Base-by-base conservation (phyloP, 352 stramenopile species). In the Phytophthora brassicae region DNA sequence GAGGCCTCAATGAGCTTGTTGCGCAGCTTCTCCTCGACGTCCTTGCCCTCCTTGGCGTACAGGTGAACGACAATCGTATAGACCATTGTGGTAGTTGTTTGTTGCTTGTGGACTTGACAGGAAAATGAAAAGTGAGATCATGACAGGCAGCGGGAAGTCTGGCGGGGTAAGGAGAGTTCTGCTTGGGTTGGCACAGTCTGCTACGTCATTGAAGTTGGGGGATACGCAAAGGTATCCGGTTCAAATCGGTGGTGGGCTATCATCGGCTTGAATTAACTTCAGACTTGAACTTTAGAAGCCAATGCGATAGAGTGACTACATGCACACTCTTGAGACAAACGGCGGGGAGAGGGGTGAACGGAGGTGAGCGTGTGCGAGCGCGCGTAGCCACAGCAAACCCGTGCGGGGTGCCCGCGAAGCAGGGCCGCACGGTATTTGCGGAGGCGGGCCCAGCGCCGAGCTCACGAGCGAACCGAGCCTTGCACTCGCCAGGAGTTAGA, bases 1-100 rank as follows among this genome's bases (percentile, higher is more conserved):
- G 67, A 75, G 24, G 67, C 67, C 35, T 75, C 67, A 46, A 68
- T 75, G 12, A 75, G 53, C 43, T 75, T 75, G 67, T 64, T 71
- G 56, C 62, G 62, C 28, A 75, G 19, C 53, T 75, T 71, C 44
- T 75, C 67, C 60, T 75, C 67, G 43, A 72, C 67, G 20, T 74
- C 66, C 52, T 70, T 70, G 56, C 67, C 67, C 23, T 75, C 67
- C 67, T 75, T 75, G 48, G 67, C 62, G 43, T 71, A 62, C 19
- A 75, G 33, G 44, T 75, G 56, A n/a, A 71, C 67, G 29, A 72
- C 67, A 41, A 75, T 56, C 22, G 67, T 74, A 62, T 66, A 75
- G 42, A 75, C 67, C 62, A 75, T 71, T 42, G 36, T 53, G 45
- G 29, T 50, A 31, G 8, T 31, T 4, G n/a, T 29, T 58, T 13